These are phyloP conservation scores for Psilocybe cyanescens DNA, from an alignment of 768 basidiomycete genomes.

Conservation along the genomic window DNA sequence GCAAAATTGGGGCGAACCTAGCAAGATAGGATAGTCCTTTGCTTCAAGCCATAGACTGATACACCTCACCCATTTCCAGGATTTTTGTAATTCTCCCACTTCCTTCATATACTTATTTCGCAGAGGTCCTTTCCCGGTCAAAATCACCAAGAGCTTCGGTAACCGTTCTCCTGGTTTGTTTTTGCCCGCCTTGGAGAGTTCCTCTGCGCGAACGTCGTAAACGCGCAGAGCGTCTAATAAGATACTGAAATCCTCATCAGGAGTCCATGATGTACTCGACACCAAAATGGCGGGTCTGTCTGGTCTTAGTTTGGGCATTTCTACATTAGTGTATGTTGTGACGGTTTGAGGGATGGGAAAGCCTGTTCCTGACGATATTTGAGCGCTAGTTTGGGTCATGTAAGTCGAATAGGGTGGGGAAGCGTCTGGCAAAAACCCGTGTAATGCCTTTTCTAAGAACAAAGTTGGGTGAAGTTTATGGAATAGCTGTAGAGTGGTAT, in stretches of 20 bases:
- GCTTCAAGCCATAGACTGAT: conserved; percentile 88
- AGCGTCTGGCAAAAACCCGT: conserved; percentile 55
- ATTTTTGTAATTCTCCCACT: conserved; percentile 58
- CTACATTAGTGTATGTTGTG: conserved; percentile 36
- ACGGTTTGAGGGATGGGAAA: conserved; percentile 26
- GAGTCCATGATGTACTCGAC: conserved; percentile 96
- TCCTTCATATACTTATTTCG: conserved; percentile 73
- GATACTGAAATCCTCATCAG: conserved; percentile 93
- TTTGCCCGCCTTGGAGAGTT: conserved; percentile 18
- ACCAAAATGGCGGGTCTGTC: conserved; percentile 88
- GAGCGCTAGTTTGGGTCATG: conserved; percentile 50
- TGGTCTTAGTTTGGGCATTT: conserved; percentile 52
- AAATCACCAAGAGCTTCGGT: conserved; percentile 80
- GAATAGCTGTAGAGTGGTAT: conserved; percentile 46
- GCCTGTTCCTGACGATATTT: conserved; percentile 16
- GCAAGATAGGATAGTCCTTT: conserved; percentile 84
- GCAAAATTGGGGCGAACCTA: conserved; percentile 54
- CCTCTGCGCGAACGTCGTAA: conserved; percentile 67
- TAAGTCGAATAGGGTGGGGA: conserved; percentile 61
- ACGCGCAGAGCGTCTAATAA: conserved; percentile 72
- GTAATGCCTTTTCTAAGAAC: conserved; percentile 33
- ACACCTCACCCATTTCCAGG: conserved; percentile 81
- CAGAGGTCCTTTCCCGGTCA: conserved; percentile 91
- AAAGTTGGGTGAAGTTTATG: conserved; percentile 46
- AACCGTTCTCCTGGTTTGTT: conserved; percentile 32